These are phyloP conservation scores for Candida ovalis DNA, from an alignment of 805 yeast species.

Conservation along the genomic window DNA sequence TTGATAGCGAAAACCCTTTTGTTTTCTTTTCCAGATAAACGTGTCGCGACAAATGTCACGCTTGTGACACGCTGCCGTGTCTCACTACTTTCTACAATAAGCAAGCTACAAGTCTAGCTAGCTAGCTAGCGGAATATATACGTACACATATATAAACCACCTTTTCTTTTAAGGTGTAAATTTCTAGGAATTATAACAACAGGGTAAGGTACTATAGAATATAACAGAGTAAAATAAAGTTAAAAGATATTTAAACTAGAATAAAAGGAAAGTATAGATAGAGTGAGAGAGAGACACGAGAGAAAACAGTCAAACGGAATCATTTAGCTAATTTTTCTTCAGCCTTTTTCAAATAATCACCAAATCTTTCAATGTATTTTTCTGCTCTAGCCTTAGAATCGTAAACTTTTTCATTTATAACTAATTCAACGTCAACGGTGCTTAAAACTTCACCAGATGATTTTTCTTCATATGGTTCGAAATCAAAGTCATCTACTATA, in stretches of 20 bases:
- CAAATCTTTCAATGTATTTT: conserved; percentile 24
- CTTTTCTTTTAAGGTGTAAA: too few relatives aligned
- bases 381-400: conserved; percentile 47
- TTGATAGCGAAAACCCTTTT: too few relatives aligned
- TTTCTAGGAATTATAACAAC: background rate
- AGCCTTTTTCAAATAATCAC: conserved; percentile 18
- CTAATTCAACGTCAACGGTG: conserved; percentile 34
- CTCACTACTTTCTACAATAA: too few relatives aligned
- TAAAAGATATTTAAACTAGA: background rate
- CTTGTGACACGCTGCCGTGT: too few relatives aligned
- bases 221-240: background rate
- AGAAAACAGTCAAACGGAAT: background rate
- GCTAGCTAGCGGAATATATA: too few relatives aligned
- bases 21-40: too few relatives aligned
- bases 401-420: conserved; percentile 36
- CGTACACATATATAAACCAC: too few relatives aligned
- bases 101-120: too few relatives aligned
- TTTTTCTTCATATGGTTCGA: conserved; percentile 19
- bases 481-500: conserved; percentile 22
- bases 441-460: conserved; percentile 21
- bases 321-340: conserved; percentile 12
- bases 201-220: background rate
- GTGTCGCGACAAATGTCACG: too few relatives aligned
- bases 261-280: background rate
- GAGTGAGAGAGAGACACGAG: background rate